These are phyloP conservation scores for Rhododendron mucronatum DNA, from an alignment of 148 eudicot genomes.

Conservation along the genomic window DNA sequence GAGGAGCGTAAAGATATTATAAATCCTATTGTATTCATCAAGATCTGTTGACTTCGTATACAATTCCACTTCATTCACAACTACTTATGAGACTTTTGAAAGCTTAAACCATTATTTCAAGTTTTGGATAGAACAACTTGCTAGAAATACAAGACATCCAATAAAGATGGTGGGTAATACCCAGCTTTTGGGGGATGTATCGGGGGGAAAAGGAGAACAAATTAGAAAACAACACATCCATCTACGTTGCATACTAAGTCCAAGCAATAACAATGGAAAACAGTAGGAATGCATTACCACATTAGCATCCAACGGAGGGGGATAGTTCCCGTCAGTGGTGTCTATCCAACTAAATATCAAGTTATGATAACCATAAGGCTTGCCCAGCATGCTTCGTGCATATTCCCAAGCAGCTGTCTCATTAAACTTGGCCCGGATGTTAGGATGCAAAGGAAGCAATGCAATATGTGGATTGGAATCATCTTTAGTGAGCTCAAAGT, in stretches of 20 bases:
- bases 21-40: neutral
- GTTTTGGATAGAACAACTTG: neutral
- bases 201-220: neutral
- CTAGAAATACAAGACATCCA: neutral
- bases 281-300: neutral
- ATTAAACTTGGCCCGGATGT: conserved; percentile 71
- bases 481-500: conserved; percentile 72
- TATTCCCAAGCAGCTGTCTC: conserved; percentile 93
- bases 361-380: conserved; percentile 90
- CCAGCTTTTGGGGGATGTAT: neutral
- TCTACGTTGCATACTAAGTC: neutral
- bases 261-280: neutral
- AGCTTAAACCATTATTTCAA: neutral
- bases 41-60: neutral
- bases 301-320: conserved; percentile 77
- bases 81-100: neutral
- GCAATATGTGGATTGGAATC: conserved; percentile 87
- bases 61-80: neutral
- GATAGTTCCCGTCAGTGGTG: conserved; percentile 76
- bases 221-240: neutral
- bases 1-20: neutral
- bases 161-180: neutral
- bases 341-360: conserved; percentile 97
- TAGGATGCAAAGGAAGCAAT: conserved; percentile 86
- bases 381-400: conserved; percentile 79